phyloP scores from a whole-genome alignment of 768 basidiomycete genomes.

The Collybiopsis confluens region DNA sequence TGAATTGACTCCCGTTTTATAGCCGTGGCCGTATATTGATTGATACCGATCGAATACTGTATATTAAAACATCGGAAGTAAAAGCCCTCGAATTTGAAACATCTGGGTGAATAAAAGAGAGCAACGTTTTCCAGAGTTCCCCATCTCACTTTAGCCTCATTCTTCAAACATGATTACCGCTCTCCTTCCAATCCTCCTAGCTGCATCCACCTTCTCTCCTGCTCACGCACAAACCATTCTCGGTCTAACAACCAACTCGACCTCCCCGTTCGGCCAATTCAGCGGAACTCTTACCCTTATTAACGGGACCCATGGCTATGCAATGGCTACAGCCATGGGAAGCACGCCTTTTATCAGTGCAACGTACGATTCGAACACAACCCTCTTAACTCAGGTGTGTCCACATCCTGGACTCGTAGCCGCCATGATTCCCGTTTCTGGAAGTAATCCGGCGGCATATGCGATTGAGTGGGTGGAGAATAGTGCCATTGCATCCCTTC shows the following conservation, averaged over 20 bases:
- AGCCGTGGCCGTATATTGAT: too few relatives aligned
- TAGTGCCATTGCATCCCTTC: not conserved
- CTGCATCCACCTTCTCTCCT: not conserved
- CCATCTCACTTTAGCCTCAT: too few relatives aligned
- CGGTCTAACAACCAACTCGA: not conserved
- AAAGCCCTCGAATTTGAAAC: too few relatives aligned
- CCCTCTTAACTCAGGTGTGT: not conserved
- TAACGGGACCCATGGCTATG: not conserved
- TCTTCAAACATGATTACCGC: too few relatives aligned
- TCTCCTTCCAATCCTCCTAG: not conserved
- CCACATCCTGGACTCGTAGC: not conserved
- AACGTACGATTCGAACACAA: not conserved
- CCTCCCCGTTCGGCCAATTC: conserved; percentile 1
- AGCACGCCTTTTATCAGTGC: not conserved
- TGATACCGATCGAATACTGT: too few relatives aligned
- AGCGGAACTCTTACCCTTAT: not conserved
- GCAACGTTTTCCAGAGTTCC: too few relatives aligned
- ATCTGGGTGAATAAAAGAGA: too few relatives aligned
- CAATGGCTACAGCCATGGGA: not conserved
- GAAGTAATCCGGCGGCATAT: not conserved
- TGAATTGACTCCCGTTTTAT: too few relatives aligned
- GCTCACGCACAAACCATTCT: not conserved
- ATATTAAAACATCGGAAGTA: too few relatives aligned
- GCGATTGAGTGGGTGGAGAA: not conserved
- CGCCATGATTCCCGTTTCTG: not conserved